Evolutionary conservation across 202 grass and related monocot species (phyloP), one percentile per base, ranked within the genome.

Genomic region (Bolboschoenoplectus hybrid): DNA sequence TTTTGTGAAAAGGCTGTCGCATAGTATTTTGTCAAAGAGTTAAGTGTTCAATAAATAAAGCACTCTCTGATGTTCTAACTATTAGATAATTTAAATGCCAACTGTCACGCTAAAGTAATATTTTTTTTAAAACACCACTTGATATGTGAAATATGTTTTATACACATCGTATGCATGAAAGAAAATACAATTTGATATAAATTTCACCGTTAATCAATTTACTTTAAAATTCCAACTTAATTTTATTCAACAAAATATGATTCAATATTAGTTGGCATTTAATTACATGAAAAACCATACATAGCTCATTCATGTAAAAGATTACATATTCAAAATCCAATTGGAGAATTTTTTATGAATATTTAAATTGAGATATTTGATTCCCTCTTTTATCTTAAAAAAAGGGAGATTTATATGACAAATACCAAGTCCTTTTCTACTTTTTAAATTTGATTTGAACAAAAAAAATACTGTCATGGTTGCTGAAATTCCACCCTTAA

Each of bases 1-100:
- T 61, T 43, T 41, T 60, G 14, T 4, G 9, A 80, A 52, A 80
- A 80, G 38, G 53, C 53, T 61, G 51, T 80, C 32, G 52, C 11
- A 34, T 80, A 60, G 7, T 58, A 19, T 60, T n/a, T 60, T 80
- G 53, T 77, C 50, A 51, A 61, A 26, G 35, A 80, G 76, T 78
- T 77, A 17, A 56, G 49, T 55, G 34, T 75, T 77, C 47, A 56
- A 56, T 56, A 38, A 74, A 77, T 53, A 57, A 56, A 55, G 74
- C 56, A 2, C 5, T 14, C 9, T 46, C 2, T 58, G 2, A 79
- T 16, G 73, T 41, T 20, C 35, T 38, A 58, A 39, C 71, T 34
- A 52, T 20, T 75, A 52, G 52, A 51, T 35, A 20, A 75, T 75
- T n/a, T 52, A 34, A 75, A 11, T 51, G 19, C 46, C 20, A 12